Evolutionary conservation across 495 filamentous ascomycete species (phyloP).

Genomic region (Cercophora sp.): DNA sequence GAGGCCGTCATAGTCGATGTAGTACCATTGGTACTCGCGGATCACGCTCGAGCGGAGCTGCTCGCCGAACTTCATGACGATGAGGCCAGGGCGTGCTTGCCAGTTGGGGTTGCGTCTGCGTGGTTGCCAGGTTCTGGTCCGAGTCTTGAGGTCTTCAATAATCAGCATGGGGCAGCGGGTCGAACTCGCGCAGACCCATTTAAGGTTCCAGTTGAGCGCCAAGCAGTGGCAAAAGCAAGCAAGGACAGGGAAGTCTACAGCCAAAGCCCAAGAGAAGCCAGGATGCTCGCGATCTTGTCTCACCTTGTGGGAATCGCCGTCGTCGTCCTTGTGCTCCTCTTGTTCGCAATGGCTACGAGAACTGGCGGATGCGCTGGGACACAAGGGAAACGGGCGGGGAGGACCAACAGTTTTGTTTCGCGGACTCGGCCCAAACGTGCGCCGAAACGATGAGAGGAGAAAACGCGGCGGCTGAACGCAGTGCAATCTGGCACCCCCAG

Average conservation of each 20-base stretch:
- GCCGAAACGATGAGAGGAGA: no score
- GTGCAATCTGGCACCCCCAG: no score
- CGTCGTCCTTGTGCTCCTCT: no score
- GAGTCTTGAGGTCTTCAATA: constrained; percentile 45
- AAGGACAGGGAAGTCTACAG: background rate
- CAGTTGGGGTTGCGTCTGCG: constrained; percentile 21
- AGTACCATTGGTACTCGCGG: constrained; percentile 93
- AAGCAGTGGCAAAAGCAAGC: constrained; percentile 1
- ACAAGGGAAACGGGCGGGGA: no score
- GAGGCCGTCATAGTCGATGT: constrained; percentile 93
- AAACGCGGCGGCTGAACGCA: no score
- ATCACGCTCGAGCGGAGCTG: constrained; percentile 91
- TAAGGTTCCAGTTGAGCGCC: background rate
- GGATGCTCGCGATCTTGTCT: no score
- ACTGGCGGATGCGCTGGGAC: no score
- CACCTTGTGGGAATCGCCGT: no score
- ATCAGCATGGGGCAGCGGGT: constrained; percentile 39
- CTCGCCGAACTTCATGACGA: constrained; percentile 84
- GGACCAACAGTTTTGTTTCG: no score
- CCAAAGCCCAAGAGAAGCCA: no score
- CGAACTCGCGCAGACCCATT: constrained; percentile 1
- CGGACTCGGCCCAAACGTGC: no score
- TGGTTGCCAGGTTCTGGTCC: constrained; percentile 29
- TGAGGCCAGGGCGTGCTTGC: constrained; percentile 35
- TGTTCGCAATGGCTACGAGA: no score